Evolutionary conservation across 768 basidiomycete genomes (phyloP).

Genomic region (Collybia nuda): DNA sequence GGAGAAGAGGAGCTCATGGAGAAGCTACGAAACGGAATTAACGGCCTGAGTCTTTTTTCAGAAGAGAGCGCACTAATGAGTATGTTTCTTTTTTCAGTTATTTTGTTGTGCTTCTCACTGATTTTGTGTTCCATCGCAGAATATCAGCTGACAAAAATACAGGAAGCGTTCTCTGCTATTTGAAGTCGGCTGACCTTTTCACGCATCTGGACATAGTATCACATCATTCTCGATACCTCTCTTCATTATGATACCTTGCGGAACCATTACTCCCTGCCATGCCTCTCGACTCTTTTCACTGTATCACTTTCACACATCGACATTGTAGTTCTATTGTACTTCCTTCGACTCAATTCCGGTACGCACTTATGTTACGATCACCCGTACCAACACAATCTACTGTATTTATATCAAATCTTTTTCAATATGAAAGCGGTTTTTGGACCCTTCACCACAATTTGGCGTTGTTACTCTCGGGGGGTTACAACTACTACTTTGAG

Average conservation of each 20-base stretch:
- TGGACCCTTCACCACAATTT: slow-evolving; percentile 1
- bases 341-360: too few relatives aligned
- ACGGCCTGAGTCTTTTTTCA: slow-evolving; percentile 41
- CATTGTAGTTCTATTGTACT: too few relatives aligned
- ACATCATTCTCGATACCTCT: slow-evolving; percentile 8
- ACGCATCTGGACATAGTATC: background rate
- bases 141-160: slow-evolving; percentile 45
- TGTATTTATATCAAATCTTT: too few relatives aligned
- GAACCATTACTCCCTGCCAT: slow-evolving; percentile 3
- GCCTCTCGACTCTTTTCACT: background rate
- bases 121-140: slow-evolving; percentile 23
- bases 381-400: too few relatives aligned
- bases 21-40: slow-evolving; percentile 36
- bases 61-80: slow-evolving; percentile 45
- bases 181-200: slow-evolving; percentile 11
- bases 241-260: slow-evolving; percentile 13
- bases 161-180: slow-evolving; percentile 43
- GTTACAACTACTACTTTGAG: background rate
- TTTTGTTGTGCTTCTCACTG: background rate
- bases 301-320: background rate
- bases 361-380: too few relatives aligned
- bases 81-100: slow-evolving; percentile 33
- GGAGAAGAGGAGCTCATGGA: slow-evolving; percentile 43
- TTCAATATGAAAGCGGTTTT: too few relatives aligned
- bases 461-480: slow-evolving; percentile 5